Evolutionary conservation across 345 rosid genomes (phyloP).

Genomic region (Arabis alpina): DNA sequence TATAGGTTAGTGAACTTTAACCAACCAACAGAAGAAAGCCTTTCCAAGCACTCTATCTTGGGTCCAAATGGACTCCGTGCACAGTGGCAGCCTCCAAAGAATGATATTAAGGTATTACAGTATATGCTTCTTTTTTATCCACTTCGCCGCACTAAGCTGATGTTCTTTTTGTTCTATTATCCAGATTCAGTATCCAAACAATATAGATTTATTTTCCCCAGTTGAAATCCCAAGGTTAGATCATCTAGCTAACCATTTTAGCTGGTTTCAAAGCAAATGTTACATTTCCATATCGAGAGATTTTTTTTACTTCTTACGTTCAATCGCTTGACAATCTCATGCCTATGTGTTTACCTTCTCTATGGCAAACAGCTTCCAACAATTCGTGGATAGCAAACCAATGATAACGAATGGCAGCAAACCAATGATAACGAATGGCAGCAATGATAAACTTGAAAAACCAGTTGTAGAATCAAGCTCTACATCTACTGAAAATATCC

Average conservation of each 20-base stretch:
- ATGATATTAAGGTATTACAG: slow-evolving; percentile 57
- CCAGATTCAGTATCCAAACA: slow-evolving; percentile 86
- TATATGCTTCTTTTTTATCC: slow-evolving; percentile 15
- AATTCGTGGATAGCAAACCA: slow-evolving; percentile 22
- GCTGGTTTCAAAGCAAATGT: slow-evolving; percentile 11
- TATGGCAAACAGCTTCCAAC: slow-evolving; percentile 53
- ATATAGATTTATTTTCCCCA: slow-evolving; percentile 69
- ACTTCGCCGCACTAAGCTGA: slow-evolving; percentile 34
- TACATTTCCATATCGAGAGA: slow-evolving; percentile 4
- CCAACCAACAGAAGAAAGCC: slow-evolving; percentile 80
- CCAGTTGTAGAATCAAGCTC: slow-evolving; percentile 47
- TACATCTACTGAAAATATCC: slow-evolving; percentile 39
- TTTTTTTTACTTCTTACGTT: neutral
- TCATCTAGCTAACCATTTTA: neutral
- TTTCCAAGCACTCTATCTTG: slow-evolving; percentile 85
- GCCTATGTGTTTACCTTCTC: slow-evolving; percentile 2
- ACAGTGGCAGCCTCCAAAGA: slow-evolving; percentile 79
- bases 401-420: slow-evolving; percentile 28
- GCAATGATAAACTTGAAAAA: slow-evolving; percentile 51
- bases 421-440: slow-evolving; percentile 45
- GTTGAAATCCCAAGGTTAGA: slow-evolving; percentile 82
- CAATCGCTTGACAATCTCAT: slow-evolving; percentile 11
- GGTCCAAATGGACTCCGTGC: slow-evolving; percentile 88
- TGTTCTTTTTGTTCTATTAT: slow-evolving; percentile 29
- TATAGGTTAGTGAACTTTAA: slow-evolving; percentile 67